Conservation (phyloP, 345 rosid species). For the Hypericum perforatum region DNA sequence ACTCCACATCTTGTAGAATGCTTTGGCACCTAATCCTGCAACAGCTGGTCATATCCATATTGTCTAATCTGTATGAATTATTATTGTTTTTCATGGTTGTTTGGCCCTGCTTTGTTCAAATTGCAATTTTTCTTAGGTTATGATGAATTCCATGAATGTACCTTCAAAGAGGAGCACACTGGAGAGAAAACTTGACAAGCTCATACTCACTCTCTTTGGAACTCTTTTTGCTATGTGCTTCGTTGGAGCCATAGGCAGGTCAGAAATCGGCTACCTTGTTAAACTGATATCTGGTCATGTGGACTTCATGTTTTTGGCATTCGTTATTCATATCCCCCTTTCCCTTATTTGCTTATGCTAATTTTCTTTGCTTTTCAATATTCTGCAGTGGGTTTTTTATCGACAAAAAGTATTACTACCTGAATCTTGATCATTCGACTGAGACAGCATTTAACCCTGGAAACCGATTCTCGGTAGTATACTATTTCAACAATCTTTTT, state of each 20-base stretch:
- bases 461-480: conserved; percentile 59
- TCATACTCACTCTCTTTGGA: conserved; percentile 75
- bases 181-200: conserved; percentile 99
- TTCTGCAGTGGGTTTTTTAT: conserved; percentile 81
- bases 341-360: neutral
- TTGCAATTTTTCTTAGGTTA: conserved; percentile 54
- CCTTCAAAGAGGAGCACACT: conserved; percentile 99
- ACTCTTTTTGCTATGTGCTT: conserved; percentile 82
- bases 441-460: conserved; percentile 62
- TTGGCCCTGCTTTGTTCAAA: neutral
- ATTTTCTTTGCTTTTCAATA: conserved; percentile 19
- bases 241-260: conserved; percentile 94
- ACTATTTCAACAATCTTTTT: neutral
- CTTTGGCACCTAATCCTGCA: no score
- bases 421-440: conserved; percentile 39
- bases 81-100: no score
- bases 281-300: conserved; percentile 8
- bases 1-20: no score
- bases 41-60: no score
- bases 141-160: conserved; percentile 99
- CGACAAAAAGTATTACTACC: conserved; percentile 54
- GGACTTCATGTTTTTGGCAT: conserved; percentile 6
- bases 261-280: conserved; percentile 12
- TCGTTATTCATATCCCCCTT: neutral
- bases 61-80: no score